A percentile compares a stretch with the other conserved stretches of the same genome.
Evolutionary conservation across 2,329 filamentous ascomycete genomes (phyloP).

Genomic region (Epichloe gansuensis): DNA sequence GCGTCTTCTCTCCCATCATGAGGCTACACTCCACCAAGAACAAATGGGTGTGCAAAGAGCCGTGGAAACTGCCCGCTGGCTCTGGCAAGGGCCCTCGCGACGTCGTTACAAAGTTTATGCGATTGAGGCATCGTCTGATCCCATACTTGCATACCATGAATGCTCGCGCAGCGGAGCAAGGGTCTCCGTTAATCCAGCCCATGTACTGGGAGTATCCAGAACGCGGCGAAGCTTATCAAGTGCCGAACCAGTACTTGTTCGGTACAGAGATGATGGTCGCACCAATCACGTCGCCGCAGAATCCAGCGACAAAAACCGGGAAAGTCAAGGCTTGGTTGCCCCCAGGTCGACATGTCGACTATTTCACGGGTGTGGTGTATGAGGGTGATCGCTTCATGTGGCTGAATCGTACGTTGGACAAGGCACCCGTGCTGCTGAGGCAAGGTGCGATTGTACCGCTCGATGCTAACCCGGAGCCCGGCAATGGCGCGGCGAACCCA

Average conservation of each 20-base stretch:
- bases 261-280: constrained; percentile 43
- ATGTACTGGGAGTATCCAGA: constrained; percentile 50
- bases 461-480: constrained; percentile 29
- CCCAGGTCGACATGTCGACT: constrained; percentile 40
- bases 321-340: constrained; percentile 45
- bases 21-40: constrained; percentile 48
- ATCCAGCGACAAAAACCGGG: constrained; percentile 32
- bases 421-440: constrained; percentile 39
- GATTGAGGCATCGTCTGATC: constrained; percentile 44
- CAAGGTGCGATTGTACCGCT: constrained; percentile 48
- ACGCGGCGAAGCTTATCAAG: constrained; percentile 38
- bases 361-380: constrained; percentile 46
- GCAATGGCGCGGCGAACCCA: constrained; percentile 37
- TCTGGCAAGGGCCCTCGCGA: constrained; percentile 33
- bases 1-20: constrained; percentile 48
- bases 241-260: constrained; percentile 48
- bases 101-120: constrained; percentile 37
- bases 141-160: constrained; percentile 51
- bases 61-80: constrained; percentile 33
- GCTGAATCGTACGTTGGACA: constrained; percentile 36
- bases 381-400: constrained; percentile 40
- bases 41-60: constrained; percentile 48
- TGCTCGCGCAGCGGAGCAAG: constrained; percentile 27
- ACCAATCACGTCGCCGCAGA: constrained; percentile 41
- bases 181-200: constrained; percentile 44